These are phyloP conservation scores for Neoscytalidium dimidiatum DNA, from an alignment of 2,329 filamentous ascomycete genomes.

Conservation along the genomic window DNA sequence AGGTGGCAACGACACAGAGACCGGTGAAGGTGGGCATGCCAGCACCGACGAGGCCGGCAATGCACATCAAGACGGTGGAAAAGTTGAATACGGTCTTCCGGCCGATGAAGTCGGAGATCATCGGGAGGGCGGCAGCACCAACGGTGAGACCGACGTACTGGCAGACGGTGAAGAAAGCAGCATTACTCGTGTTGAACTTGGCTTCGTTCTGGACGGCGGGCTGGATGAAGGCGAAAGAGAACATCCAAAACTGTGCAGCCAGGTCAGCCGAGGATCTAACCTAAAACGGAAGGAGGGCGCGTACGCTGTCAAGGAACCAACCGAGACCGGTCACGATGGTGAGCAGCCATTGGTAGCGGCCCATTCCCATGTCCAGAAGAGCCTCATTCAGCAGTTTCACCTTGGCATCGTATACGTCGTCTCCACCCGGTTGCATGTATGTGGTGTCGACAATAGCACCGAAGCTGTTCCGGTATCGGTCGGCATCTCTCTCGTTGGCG, in stretches of 20 bases:
- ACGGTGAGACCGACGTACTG: slow-evolving; percentile 17
- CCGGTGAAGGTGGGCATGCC: slow-evolving; percentile 18
- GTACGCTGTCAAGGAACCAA: slow-evolving; percentile 23
- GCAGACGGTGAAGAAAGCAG: slow-evolving; percentile 10
- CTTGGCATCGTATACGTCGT: slow-evolving; percentile 22
- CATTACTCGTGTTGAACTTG: slow-evolving; percentile 13
- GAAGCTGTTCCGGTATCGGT: slow-evolving; percentile 10
- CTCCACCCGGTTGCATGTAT: slow-evolving; percentile 16
- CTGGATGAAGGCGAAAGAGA: slow-evolving; percentile 12
- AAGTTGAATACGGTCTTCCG: slow-evolving; percentile 13
- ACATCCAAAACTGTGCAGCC: slow-evolving; percentile 14
- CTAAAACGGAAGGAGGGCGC: neutral
- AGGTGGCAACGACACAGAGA: slow-evolving; percentile 11
- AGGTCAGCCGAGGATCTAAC: neutral
- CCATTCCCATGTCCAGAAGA: slow-evolving; percentile 23
- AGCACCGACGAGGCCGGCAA: slow-evolving; percentile 13
- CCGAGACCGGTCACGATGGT: slow-evolving; percentile 21
- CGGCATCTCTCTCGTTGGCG: neutral
- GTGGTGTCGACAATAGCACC: slow-evolving; percentile 5
- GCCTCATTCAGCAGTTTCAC: slow-evolving; percentile 22
- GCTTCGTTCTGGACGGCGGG: slow-evolving; percentile 12
- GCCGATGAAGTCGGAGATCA: slow-evolving; percentile 17
- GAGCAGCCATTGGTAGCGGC: slow-evolving; percentile 22
- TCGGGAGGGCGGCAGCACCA: slow-evolving; percentile 1
- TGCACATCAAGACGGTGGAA: slow-evolving; percentile 6